Conservation (phyloP, 176 grass and related monocot genomes). For the Thinopyrum elongatum region DNA sequence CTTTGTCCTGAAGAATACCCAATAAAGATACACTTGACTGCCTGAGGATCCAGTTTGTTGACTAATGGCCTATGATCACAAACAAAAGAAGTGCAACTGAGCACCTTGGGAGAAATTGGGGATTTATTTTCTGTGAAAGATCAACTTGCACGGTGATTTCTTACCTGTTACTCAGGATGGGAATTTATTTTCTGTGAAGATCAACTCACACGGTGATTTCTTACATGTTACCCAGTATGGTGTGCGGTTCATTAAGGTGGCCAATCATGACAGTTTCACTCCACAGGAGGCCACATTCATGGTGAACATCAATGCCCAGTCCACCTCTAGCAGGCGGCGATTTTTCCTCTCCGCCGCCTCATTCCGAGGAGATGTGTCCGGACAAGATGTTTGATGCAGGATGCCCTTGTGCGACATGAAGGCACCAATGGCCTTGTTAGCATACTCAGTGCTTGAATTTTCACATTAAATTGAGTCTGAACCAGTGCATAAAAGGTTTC, state of each 20-base stretch:
- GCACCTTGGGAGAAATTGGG: neutral
- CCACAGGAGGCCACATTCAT: neutral
- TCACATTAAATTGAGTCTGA: neutral
- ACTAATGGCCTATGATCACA: too few relatives aligned
- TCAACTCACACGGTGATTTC: neutral
- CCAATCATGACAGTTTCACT: neutral
- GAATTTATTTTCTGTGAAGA: neutral
- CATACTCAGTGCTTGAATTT: neutral
- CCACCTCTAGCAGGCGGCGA: neutral
- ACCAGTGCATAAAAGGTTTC: neutral
- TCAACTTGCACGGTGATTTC: neutral
- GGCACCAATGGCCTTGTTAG: neutral
- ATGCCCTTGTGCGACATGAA: neutral
- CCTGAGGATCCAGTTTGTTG: too few relatives aligned
- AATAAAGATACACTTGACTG: too few relatives aligned
- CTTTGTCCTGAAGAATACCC: too few relatives aligned
- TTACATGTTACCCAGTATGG: neutral
- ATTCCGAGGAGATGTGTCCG: neutral
- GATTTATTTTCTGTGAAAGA: neutral
- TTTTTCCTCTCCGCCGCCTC: too few relatives aligned
- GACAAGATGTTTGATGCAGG: neutral
- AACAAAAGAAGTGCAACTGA: too few relatives aligned
- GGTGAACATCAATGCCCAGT: neutral
- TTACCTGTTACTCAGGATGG: neutral
- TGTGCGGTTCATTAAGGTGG: neutral